Conservation (phyloP, 805 yeast species). For the Hanseniaspora meyeri region DNA sequence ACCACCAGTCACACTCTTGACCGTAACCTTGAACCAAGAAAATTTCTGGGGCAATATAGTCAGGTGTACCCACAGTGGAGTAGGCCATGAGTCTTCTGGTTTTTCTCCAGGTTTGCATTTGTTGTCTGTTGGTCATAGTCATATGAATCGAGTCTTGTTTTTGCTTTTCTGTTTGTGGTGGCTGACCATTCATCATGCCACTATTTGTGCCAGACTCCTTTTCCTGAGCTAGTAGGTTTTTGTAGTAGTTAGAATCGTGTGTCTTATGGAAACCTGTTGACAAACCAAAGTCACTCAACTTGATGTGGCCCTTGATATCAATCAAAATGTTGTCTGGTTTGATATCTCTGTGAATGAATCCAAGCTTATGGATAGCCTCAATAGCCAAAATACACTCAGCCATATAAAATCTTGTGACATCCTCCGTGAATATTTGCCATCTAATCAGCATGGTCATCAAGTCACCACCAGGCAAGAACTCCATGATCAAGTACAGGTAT, state of each 20-base stretch:
- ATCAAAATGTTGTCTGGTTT: conserved; percentile 92
- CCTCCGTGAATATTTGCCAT: conserved; percentile 89
- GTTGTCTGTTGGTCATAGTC: conserved; percentile 89
- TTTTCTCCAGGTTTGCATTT: conserved; percentile 92
- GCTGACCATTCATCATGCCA: conserved; percentile 17
- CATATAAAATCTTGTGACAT: conserved; percentile 83
- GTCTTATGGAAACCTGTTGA: conserved; percentile 89
- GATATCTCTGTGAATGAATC: conserved; percentile 92
- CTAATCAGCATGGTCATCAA: conserved; percentile 90
- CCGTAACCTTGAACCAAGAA: conserved; percentile 89
- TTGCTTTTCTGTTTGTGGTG: conserved; percentile 26
- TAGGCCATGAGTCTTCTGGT: conserved; percentile 87
- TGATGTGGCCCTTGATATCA: conserved; percentile 69
- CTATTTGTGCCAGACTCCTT: conserved; percentile 27
- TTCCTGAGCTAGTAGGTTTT: conserved; percentile 58
- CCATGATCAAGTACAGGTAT: conserved; percentile 82
- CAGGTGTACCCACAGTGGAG: conserved; percentile 94
- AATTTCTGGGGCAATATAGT: conserved; percentile 90
- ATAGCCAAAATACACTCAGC: conserved; percentile 93
- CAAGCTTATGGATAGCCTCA: conserved; percentile 84
- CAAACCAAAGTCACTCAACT: conserved; percentile 77
- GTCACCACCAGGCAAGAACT: conserved; percentile 84
- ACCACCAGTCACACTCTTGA: conserved; percentile 98
- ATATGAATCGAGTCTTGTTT: conserved; percentile 86
- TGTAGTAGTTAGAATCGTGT: conserved; percentile 78